Conservation (phyloP, 164 flowering plant genomes). For the Nymphaea colorata region DNA sequence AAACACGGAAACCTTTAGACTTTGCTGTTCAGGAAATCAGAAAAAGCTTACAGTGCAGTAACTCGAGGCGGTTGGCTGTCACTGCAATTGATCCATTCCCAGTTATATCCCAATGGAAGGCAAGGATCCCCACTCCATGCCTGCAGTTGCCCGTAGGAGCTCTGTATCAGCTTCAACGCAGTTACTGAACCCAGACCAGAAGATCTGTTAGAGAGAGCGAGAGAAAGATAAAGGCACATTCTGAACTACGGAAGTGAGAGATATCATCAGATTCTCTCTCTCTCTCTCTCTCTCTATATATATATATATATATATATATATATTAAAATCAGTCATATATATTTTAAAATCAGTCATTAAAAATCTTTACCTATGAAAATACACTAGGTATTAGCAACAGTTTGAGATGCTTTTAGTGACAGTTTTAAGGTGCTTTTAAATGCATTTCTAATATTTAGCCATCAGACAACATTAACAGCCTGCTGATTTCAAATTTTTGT, state of each 20-base stretch:
- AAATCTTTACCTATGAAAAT: no score
- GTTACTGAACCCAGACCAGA: slow-evolving; percentile 8
- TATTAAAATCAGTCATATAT: no score
- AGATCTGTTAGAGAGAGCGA: no score
- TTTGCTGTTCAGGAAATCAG: background rate
- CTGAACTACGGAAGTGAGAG: background rate
- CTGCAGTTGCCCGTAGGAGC: slow-evolving; percentile 6
- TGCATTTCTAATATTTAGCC: no score
- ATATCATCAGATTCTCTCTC: background rate
- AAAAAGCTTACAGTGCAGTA: slow-evolving; percentile 1
- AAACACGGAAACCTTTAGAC: background rate
- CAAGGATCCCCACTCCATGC: slow-evolving; percentile 35
- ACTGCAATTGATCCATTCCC: slow-evolving; percentile 38
- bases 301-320: background rate
- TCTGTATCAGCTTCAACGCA: slow-evolving; percentile 18
- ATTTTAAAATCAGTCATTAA: no score
- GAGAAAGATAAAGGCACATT: no score
- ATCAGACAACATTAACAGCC: no score
- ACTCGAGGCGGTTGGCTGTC: slow-evolving; percentile 12
- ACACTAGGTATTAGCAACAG: no score
- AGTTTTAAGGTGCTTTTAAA: no score
- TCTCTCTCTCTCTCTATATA: background rate
- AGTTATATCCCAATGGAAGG: slow-evolving; percentile 21
- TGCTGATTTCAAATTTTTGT: no score
- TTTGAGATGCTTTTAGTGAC: no score